A percentile compares a stretch with the other conserved stretches of the same genome.
phyloP scores from a whole-genome alignment of 202 grass and related monocot genomes.

The Setaria viridis region DNA sequence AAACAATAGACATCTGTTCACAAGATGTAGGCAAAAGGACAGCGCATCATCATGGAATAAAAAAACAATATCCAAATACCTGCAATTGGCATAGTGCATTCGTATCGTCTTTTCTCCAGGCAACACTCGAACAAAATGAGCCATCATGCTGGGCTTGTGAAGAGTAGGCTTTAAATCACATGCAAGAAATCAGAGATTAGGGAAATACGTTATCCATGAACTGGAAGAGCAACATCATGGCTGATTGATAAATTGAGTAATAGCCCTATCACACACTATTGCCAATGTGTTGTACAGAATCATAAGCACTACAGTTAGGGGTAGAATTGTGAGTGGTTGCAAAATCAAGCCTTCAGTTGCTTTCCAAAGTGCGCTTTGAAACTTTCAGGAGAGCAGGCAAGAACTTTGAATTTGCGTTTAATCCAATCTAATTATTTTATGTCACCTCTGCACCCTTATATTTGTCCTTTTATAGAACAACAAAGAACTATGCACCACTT shows the following conservation, averaged over 20 bases:
- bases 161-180: conserved; percentile 78
- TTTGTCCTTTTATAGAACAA: not conserved
- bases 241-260: too few species aligned
- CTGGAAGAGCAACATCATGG: not conserved
- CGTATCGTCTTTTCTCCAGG: conserved; percentile 94
- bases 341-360: too few species aligned
- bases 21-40: conserved; percentile 12
- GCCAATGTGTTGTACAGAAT: too few species aligned
- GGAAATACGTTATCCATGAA: conserved; percentile 18
- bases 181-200: conserved; percentile 40
- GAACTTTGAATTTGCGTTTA: too few species aligned
- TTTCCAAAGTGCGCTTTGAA: too few species aligned
- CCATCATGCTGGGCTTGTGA: conserved; percentile 99
- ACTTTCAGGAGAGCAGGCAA: too few species aligned
- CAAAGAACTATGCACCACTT: not conserved
- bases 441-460: not conserved
- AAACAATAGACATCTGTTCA: conserved; percentile 32
- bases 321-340: too few species aligned
- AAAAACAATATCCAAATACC: conserved; percentile 49
- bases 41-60: conserved; percentile 1
- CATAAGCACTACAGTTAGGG: too few species aligned
- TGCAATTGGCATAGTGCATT: conserved; percentile 99
- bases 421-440: not conserved
- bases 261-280: too few species aligned
- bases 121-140: conserved; percentile 89